Conservation (phyloP, 305 asterid genomes). For the Euphrasia arctica region DNA sequence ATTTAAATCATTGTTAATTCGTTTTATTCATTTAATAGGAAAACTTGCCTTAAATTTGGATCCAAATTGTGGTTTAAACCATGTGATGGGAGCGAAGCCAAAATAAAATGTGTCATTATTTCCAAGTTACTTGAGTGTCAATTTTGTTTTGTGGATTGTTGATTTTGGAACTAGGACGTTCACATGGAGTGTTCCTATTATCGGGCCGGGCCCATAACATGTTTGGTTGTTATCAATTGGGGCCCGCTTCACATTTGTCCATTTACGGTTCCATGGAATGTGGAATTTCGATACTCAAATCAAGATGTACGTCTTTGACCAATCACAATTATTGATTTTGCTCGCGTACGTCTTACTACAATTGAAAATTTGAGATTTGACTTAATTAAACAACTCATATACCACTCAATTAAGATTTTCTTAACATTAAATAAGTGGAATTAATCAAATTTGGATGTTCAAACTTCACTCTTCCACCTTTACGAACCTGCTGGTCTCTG, state of each 20-base stretch:
- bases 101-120: slow-evolving; percentile 16
- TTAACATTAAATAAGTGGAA: too few relatives aligned
- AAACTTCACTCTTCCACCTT: too few relatives aligned
- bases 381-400: too few relatives aligned
- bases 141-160: slow-evolving; percentile 14
- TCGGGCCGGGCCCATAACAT: slow-evolving; percentile 13
- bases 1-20: too few relatives aligned
- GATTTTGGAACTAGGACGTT: slow-evolving; percentile 23
- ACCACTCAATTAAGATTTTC: too few relatives aligned
- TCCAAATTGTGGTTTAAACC: not conserved
- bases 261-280: slow-evolving; percentile 6
- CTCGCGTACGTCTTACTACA: too few relatives aligned
- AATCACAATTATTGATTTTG: not conserved
- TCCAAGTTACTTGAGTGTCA: slow-evolving; percentile 1
- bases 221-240: slow-evolving; percentile 16
- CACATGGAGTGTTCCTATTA: slow-evolving; percentile 40
- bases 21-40: too few relatives aligned
- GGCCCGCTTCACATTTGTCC: slow-evolving; percentile 16
- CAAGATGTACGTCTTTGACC: slow-evolving; percentile 31
- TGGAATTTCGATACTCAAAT: slow-evolving; percentile 15
- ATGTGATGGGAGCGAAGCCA: not conserved
- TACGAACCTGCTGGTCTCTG: too few relatives aligned
- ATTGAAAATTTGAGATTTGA: too few relatives aligned
- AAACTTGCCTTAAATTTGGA: not conserved
- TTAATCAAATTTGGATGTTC: too few relatives aligned